A percentile compares a stretch with the other conserved stretches of the same genome.
phyloP scores from a whole-genome alignment of 73 alveolate species.

The Uronychia binucleata region DNA sequence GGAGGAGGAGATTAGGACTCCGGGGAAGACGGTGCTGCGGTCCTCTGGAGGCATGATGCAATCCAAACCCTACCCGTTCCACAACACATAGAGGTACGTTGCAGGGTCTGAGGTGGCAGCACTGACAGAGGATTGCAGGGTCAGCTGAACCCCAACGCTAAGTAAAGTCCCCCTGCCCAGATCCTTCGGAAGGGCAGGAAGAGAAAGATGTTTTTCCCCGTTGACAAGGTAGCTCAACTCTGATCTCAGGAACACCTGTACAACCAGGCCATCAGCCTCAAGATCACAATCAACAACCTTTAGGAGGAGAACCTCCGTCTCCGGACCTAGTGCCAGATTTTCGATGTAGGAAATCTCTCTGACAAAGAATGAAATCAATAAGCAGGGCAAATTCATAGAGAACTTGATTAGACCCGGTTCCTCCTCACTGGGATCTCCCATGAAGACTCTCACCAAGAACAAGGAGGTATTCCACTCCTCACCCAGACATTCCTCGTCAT shows the following conservation, averaged over 20 bases:
- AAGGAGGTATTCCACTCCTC: neutral
- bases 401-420: neutral
- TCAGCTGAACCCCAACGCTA: neutral
- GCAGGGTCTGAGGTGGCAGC: neutral
- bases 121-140: neutral
- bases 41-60: neutral
- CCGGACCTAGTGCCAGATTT: neutral
- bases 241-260: neutral
- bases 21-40: neutral
- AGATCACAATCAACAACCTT: neutral
- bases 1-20: neutral
- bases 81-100: neutral
- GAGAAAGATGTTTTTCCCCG: neutral
- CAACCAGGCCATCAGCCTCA: neutral
- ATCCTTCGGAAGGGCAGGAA: neutral
- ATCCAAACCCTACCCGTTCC: neutral
- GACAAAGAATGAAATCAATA: neutral
- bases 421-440: neutral
- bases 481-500: neutral
- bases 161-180: neutral
- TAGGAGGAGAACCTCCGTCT: neutral
- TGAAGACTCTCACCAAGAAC: neutral
- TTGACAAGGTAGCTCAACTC: neutral
- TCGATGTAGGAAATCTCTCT: neutral
- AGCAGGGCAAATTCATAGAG: neutral